A percentile compares a stretch with the other conserved stretches of the same genome.
These are phyloP conservation scores for Coemansia umbellata DNA, from an alignment of 192 early-diverging fungal species.

Conservation along the genomic window DNA sequence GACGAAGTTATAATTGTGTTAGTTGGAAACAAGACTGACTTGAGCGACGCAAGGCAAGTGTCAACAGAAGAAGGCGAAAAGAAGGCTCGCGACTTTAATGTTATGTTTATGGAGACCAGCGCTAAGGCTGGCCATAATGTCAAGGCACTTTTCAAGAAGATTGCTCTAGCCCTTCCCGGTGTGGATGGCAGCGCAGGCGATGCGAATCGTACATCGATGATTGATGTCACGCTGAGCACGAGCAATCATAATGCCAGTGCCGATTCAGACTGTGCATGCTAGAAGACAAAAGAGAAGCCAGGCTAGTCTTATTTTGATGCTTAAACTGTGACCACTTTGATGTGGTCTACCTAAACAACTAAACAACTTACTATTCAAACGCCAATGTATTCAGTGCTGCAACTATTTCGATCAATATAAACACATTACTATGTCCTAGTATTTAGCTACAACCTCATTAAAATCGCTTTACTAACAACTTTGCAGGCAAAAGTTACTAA, in stretches of 20 bases:
- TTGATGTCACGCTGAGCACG: constrained; percentile 56
- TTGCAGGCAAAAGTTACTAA: too few relatives aligned
- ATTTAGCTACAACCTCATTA: too few relatives aligned
- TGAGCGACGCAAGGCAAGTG: constrained; percentile 92
- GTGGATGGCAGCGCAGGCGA: constrained; percentile 68
- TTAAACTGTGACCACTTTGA: too few relatives aligned
- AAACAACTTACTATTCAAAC: too few relatives aligned
- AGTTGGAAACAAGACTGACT: constrained; percentile 98
- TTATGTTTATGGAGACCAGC: constrained; percentile 99
- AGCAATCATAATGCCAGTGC: constrained; percentile 42
- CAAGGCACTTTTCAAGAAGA: constrained; percentile 94
- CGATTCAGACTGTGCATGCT: constrained; percentile 56
- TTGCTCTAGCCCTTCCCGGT: constrained; percentile 80
- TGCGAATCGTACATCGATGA: constrained; percentile 47
- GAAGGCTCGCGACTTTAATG: constrained; percentile 93
- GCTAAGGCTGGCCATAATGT: constrained; percentile 99
- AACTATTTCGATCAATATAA: too few relatives aligned
- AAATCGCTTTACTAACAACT: too few relatives aligned
- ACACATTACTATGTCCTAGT: too few relatives aligned
- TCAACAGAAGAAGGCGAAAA: constrained; percentile 97
- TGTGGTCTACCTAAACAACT: too few relatives aligned
- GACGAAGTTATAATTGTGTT: constrained; percentile 97
- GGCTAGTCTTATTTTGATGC: too few relatives aligned
- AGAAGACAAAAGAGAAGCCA: too few relatives aligned
- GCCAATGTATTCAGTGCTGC: too few relatives aligned